These are phyloP conservation scores for Fusarium zealandicum DNA, from an alignment of 2,329 filamentous ascomycete species.

Conservation along the genomic window DNA sequence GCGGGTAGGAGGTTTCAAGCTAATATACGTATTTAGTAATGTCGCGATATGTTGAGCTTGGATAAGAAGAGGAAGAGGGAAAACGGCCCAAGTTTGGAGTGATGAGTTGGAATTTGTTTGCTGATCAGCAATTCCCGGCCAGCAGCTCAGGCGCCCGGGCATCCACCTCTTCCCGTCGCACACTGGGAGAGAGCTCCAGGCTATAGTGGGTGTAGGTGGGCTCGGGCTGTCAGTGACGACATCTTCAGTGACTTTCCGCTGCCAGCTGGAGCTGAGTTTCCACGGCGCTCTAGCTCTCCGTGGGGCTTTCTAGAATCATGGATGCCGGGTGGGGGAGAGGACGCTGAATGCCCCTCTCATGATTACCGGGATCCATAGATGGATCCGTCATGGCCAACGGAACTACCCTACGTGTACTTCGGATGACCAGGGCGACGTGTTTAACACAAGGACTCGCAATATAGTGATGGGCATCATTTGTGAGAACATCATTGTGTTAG, in stretches of 20 bases:
- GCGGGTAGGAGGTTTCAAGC: neutral
- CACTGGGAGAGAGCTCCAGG: constrained; percentile 2
- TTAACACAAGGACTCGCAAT: too few relatives aligned
- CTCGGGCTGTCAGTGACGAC: constrained; percentile 38
- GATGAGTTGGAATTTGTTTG: constrained; percentile 23
- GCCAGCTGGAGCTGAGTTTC: constrained; percentile 25
- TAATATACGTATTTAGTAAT: neutral
- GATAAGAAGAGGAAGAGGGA: constrained; percentile 1
- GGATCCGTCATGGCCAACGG: too few relatives aligned
- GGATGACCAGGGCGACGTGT: too few relatives aligned
- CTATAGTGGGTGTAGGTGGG: constrained; percentile 20
- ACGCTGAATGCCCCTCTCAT: too few relatives aligned
- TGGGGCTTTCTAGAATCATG: constrained; percentile 41
- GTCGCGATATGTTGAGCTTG: neutral
- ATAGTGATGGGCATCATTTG: too few relatives aligned
- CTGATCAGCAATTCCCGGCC: constrained; percentile 20
- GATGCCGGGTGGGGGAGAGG: neutral
- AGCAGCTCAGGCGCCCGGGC: neutral
- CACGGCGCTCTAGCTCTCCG: constrained; percentile 29
- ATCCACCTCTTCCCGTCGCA: neutral
- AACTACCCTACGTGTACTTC: too few relatives aligned
- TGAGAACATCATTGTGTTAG: too few relatives aligned
- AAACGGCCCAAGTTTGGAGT: constrained; percentile 12
- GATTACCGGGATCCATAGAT: too few relatives aligned
- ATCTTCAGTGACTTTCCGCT: constrained; percentile 29